Evolutionary conservation across 768 basidiomycete genomes (phyloP), one percentile per base, ranked within the genome.

Genomic region (Glaciozyma antarctica): DNA sequence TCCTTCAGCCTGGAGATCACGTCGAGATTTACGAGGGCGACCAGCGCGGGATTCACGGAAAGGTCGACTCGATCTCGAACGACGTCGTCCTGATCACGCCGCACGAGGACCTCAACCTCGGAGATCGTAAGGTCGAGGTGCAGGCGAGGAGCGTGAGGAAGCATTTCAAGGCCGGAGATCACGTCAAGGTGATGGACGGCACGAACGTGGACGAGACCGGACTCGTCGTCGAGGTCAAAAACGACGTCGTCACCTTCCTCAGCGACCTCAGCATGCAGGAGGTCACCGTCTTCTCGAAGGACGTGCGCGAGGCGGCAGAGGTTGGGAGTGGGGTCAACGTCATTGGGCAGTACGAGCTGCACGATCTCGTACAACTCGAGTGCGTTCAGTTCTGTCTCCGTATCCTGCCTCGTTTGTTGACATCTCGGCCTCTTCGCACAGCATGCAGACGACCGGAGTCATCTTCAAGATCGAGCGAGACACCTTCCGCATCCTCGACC

Each of bases 241-340:
- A 90, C 72, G 90, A 92, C 59, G 84, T 91, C 30, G 88, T 98
- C 21, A 97, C 94, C 1, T 92, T 98, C 79, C 78, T 95, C 71
- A 94, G 90, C n/a, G 95, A 98, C 75, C 88, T 98, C 85, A 87
- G 88, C 3, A 85, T 92, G 84, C 88, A 90, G 73, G 94, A 98
- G 84, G 87, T 98, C 58, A 91, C 90, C 32, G 94, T 95, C 3
- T 99, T 99, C 78, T 88, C 91, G 0, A 94, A 93, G 79, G 95
- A 99, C 78, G 80, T 99, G 30, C 86, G 95, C 71, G 92, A 94
- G 75, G 95, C 95, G 34, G 93, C 95, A 0, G 95, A 98, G 77
- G 90, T 94, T 48, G 92, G 93, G n/a, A 86, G 87, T 5, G 85
- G 89, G 28, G 86, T 88, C 13, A 92, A 92, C 72, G 81, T 87